Percentiles rank a stretch among this genome's conserved stretches.
These are phyloP conservation scores for Alternaria burnsii DNA, from an alignment of 2,329 filamentous ascomycete genomes.

Conservation along the genomic window DNA sequence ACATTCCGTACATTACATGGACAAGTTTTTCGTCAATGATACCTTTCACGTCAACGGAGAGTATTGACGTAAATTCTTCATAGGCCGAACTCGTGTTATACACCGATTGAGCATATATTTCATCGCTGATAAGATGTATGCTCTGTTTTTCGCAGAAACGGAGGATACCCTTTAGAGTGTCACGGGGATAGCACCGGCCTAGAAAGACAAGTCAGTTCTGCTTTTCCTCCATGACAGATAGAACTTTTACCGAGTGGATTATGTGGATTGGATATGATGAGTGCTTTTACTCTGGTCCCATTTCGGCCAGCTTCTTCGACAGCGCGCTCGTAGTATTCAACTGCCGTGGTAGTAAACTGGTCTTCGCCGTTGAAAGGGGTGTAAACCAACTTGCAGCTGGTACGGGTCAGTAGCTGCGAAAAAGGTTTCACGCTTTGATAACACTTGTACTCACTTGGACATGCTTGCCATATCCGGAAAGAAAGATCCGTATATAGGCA, in stretches of 20 bases:
- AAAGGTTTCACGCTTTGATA: neutral
- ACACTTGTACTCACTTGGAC: constrained; percentile 6
- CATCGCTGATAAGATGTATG: constrained; percentile 66
- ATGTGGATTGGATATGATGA: constrained; percentile 62
- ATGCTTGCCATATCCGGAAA: constrained; percentile 13
- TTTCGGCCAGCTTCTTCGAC: constrained; percentile 41
- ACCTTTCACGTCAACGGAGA: constrained; percentile 33
- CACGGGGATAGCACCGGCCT: constrained; percentile 45
- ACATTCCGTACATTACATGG: constrained; percentile 61
- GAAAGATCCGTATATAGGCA: constrained; percentile 17
- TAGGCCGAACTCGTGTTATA: constrained; percentile 38
- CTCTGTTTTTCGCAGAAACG: constrained; percentile 59
- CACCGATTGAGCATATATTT: constrained; percentile 66
- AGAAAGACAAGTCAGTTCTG: neutral
- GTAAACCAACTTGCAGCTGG: constrained; percentile 14
- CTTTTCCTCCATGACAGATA: neutral
- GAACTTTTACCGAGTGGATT: constrained; percentile 58
- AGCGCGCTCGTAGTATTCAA: constrained; percentile 51
- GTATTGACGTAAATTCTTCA: constrained; percentile 34
- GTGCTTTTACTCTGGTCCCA: constrained; percentile 51
- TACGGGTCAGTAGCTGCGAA: neutral
- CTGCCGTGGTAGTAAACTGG: constrained; percentile 14
- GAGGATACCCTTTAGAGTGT: constrained; percentile 55
- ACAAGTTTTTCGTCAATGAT: constrained; percentile 61
- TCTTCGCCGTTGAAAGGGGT: constrained; percentile 3